Evolutionary conservation across 257 asterid genomes (phyloP), one percentile per base, ranked within the genome.

Genomic region (Nicotiana knightiana): DNA sequence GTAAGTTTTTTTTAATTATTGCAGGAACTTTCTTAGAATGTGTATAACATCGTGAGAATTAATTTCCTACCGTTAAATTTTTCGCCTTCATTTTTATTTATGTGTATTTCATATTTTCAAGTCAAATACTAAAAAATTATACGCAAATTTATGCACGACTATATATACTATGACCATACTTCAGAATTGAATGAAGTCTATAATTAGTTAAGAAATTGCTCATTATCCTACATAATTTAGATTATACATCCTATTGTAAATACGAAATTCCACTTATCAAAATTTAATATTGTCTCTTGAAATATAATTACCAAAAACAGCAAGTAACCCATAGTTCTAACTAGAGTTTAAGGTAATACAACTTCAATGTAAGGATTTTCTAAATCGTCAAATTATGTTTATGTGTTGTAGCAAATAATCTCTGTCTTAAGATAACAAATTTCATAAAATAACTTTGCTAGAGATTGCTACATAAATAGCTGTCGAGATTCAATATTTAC

Each of bases 21-120:
- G 39, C 0, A 24, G 62, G 79, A 73, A 73, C 79, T 73, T 73
- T 73, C 79, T 48, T 73, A 12, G 61, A 67, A 81, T 73, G 64
- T 33, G 46, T 62, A 58, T 18, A 46, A 6, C 78, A 12, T 12
- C 78, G 46, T 12, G 11, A 7, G 28, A 73, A 48, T 48, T 73
- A 73, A 48, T 26, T 73, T 73, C 17, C 37, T 30, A 24, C 79
- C 37, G 4, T 24, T 48, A 17, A 24, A 71, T 71, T 24, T 18
- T 5, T 26, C 4, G 7, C 15, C 62, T 26, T 73, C 59, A 43
- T 48, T 73, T 48, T 48, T 24, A 12, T 71, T 71, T 46, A n/a
- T 6, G 1, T 48, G 62, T 15, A 12, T 70, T 71, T 73, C n/a
- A 48, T 48, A 26, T 26, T 73, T 73, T 73, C 16, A 73, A 73